These are phyloP conservation scores for Crassisporium funariophilum DNA, from an alignment of 768 basidiomycete genomes.

Conservation along the genomic window DNA sequence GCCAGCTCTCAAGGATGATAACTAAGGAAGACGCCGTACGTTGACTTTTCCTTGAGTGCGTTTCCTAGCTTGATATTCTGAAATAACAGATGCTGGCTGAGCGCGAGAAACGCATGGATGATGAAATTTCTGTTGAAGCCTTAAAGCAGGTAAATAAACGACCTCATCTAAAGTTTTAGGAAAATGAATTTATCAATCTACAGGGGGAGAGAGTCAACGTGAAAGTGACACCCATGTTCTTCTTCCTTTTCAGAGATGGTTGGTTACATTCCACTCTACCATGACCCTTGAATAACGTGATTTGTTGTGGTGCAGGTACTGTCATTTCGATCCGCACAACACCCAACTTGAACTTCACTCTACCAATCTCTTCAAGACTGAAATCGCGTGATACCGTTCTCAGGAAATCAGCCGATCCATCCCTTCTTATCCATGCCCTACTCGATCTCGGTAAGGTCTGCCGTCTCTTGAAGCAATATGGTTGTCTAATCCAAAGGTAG, in stretches of 20 bases:
- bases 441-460: constrained; percentile 54
- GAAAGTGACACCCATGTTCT: constrained; percentile 60
- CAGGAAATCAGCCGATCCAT: constrained; percentile 64
- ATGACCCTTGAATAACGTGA: not conserved
- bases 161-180: too few species aligned
- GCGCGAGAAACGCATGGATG: constrained; percentile 18
- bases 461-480: not conserved
- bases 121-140: constrained; percentile 30
- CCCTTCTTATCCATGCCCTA: constrained; percentile 67
- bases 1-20: constrained; percentile 20
- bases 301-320: constrained; percentile 44
- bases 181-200: constrained; percentile 18
- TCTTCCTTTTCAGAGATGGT: constrained; percentile 72
- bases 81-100: constrained; percentile 13
- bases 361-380: constrained; percentile 60
- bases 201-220: constrained; percentile 62
- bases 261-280: constrained; percentile 11
- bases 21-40: constrained; percentile 26
- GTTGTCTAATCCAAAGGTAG: constrained; percentile 28
- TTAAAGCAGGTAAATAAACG: constrained; percentile 40
- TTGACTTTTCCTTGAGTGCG: not conserved
- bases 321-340: constrained; percentile 61
- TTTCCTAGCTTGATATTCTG: too few species aligned
- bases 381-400: constrained; percentile 60
- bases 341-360: constrained; percentile 48